These are phyloP conservation scores for Eruca vesicaria DNA, from an alignment of 441 rosid genomes.

Conservation along the genomic window DNA sequence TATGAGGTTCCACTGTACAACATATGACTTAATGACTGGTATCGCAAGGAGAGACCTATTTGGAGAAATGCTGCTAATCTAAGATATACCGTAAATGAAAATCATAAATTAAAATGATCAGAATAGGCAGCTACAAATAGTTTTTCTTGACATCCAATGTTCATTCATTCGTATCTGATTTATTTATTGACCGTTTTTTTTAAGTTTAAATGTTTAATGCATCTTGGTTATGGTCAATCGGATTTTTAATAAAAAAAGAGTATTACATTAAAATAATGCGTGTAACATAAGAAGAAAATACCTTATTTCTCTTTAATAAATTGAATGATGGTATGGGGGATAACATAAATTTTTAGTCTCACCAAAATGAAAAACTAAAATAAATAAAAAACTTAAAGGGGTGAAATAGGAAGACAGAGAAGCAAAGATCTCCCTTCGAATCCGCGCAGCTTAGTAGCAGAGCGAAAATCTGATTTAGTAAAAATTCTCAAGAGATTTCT, in stretches of 20 bases:
- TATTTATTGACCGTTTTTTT: background rate
- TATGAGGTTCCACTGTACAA: too few relatives aligned
- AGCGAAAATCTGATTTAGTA: conserved; percentile 17
- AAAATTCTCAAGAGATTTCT: background rate
- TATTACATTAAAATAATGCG: conserved; percentile 6
- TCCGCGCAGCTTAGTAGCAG: conserved; percentile 24
- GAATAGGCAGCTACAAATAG: too few relatives aligned
- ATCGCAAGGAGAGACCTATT: too few relatives aligned
- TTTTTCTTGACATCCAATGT: too few relatives aligned
- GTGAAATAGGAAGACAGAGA: conserved; percentile 24
- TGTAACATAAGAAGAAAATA: too few relatives aligned
- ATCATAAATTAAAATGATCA: too few relatives aligned
- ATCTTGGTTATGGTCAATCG: background rate
- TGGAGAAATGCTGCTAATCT: too few relatives aligned
- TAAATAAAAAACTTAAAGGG: background rate
- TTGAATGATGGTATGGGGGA: background rate
- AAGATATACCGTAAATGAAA: too few relatives aligned
- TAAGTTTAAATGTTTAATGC: background rate
- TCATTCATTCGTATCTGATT: background rate
- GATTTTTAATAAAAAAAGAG: background rate
- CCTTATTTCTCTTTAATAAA: background rate
- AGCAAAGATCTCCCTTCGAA: conserved; percentile 35
- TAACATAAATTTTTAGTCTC: conserved; percentile 18
- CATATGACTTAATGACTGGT: too few relatives aligned
- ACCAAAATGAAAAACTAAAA: background rate